Conservation (phyloP, 768 basidiomycete species). For the Lactifluus piperatus region DNA sequence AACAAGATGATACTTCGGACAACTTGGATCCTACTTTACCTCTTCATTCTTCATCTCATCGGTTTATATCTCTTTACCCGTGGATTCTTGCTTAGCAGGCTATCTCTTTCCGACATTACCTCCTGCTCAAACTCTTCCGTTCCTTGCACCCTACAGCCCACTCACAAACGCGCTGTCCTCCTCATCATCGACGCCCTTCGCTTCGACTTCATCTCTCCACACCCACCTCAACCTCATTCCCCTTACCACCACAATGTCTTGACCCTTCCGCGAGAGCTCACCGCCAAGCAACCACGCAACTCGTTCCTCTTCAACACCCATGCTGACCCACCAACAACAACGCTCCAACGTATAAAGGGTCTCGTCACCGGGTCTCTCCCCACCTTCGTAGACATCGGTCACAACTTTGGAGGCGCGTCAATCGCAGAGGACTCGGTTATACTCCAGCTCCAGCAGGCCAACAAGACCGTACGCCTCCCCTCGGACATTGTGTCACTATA, state of each 20-base stretch:
- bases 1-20: conserved; percentile 1
- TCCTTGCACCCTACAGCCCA: conserved; percentile 44
- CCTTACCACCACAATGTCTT: conserved; percentile 76
- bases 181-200: conserved; percentile 90
- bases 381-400: conserved; percentile 91
- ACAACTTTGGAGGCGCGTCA: conserved; percentile 81
- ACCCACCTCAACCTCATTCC: conserved; percentile 53
- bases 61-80: conserved; percentile 86
- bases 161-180: conserved; percentile 72
- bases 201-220: conserved; percentile 82
- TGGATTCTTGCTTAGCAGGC: conserved; percentile 81
- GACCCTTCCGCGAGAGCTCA: conserved; percentile 68
- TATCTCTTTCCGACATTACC: conserved; percentile 55
- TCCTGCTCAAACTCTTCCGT: conserved; percentile 28
- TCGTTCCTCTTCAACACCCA: conserved; percentile 86
- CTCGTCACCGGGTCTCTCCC: conserved; percentile 92
- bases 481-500: too few species aligned
- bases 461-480: conserved; percentile 45
- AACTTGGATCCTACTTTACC: conserved; percentile 40
- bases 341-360: conserved; percentile 90
- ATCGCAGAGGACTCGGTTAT: conserved; percentile 86
- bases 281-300: conserved; percentile 48
- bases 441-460: conserved; percentile 52
- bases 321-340: conserved; percentile 92
- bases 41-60: conserved; percentile 58